Percentiles rank a stretch among this genome's conserved stretches.
These are phyloP conservation scores for Cercospora zeina DNA, from an alignment of 2,329 filamentous ascomycete species.

Conservation along the genomic window DNA sequence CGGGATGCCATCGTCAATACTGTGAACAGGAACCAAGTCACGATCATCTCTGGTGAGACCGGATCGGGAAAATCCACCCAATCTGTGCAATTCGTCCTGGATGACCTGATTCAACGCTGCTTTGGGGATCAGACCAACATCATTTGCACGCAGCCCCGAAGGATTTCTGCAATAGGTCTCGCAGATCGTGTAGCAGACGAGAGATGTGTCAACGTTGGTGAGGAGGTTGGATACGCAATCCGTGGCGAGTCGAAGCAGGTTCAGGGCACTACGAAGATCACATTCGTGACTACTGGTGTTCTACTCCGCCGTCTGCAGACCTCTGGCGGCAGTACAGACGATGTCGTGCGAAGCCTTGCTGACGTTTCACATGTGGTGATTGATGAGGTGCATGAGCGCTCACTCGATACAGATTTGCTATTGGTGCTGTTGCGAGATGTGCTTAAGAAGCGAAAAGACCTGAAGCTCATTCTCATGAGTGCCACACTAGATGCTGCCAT, in stretches of 20 bases:
- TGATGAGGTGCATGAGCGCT: constrained; percentile 94
- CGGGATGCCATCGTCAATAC: constrained; percentile 73
- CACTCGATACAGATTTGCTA: constrained; percentile 91
- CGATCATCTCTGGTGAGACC: constrained; percentile 95
- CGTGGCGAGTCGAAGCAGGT: constrained; percentile 81
- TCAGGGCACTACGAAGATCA: constrained; percentile 75
- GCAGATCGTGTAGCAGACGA: constrained; percentile 95
- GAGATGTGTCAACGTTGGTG: constrained; percentile 75
- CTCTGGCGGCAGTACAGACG: constrained; percentile 74
- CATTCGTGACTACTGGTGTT: constrained; percentile 94
- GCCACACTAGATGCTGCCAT: constrained; percentile 87
- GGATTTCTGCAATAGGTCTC: constrained; percentile 90
- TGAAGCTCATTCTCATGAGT: constrained; percentile 94
- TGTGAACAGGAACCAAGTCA: constrained; percentile 78
- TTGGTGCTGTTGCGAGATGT: constrained; percentile 85
- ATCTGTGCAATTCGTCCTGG: constrained; percentile 91
- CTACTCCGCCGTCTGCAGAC: constrained; percentile 87
- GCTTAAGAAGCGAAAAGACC: constrained; percentile 68
- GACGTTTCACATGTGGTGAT: constrained; percentile 94
- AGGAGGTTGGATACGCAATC: constrained; percentile 89
- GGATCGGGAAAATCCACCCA: constrained; percentile 97
- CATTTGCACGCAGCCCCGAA: constrained; percentile 89
- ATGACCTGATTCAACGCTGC: constrained; percentile 77
- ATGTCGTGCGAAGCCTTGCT: constrained; percentile 76
- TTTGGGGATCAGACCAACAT: constrained; percentile 81